Evolutionary conservation across 208 protist genomes (phyloP).

Genomic region (Trypanosoma boissoni): DNA sequence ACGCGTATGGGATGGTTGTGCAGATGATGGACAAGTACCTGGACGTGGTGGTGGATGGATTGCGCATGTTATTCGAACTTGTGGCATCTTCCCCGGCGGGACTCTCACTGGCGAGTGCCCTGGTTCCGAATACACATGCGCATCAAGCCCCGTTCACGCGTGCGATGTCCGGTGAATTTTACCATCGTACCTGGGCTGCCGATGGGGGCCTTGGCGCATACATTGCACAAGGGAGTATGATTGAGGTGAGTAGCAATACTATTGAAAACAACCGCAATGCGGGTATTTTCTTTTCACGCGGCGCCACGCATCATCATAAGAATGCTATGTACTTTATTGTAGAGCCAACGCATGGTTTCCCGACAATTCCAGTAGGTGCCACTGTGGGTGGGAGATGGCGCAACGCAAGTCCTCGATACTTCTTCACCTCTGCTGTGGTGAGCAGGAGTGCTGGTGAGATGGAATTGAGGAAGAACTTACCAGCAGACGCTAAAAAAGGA

Average conservation of each 20-base stretch:
- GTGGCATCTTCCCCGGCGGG: slow-evolving; percentile 46
- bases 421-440: slow-evolving; percentile 13
- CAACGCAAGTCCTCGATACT: background rate
- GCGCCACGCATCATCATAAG: slow-evolving; percentile 51
- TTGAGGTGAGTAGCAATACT: slow-evolving; percentile 40
- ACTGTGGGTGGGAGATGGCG: background rate
- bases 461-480: background rate
- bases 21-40: slow-evolving; percentile 39
- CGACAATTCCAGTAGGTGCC: slow-evolving; percentile 11
- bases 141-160: background rate
- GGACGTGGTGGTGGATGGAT: slow-evolving; percentile 41
- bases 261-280: slow-evolving; percentile 52
- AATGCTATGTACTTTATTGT: slow-evolving; percentile 3
- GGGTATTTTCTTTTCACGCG: slow-evolving; percentile 57
- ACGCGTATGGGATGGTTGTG: slow-evolving; percentile 53
- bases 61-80: slow-evolving; percentile 54
- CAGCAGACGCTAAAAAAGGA: background rate
- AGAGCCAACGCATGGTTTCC: background rate
- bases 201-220: slow-evolving; percentile 83
- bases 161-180: slow-evolving; percentile 33
- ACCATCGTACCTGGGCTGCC: slow-evolving; percentile 48
- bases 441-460: background rate
- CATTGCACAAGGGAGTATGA: slow-evolving; percentile 62
- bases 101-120: slow-evolving; percentile 48
- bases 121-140: slow-evolving; percentile 22